These are phyloP conservation scores for Didymella glomerata DNA, from an alignment of 2,329 filamentous ascomycete genomes.

Conservation along the genomic window DNA sequence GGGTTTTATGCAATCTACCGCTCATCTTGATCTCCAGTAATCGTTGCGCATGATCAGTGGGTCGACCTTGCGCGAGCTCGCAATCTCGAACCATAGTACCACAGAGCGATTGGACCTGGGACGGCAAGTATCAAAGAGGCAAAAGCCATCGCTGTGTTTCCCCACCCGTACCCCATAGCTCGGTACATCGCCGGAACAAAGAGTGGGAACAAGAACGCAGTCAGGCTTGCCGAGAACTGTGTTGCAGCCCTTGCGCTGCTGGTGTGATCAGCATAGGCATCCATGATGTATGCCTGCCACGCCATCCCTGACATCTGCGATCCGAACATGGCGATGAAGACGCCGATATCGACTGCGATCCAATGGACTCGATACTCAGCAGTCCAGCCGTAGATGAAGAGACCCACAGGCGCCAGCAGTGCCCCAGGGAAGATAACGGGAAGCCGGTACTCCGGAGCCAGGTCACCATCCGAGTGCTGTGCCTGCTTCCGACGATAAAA, in stretches of 20 bases:
- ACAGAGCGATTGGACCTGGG: conserved; percentile 55
- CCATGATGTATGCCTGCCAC: conserved; percentile 68
- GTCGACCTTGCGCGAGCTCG: conserved; percentile 18
- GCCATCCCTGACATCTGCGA: conserved; percentile 49
- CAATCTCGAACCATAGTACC: conserved; percentile 54
- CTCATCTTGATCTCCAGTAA: not conserved
- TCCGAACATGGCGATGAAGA: conserved; percentile 54
- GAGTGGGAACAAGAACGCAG: conserved; percentile 47
- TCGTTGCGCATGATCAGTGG: not conserved
- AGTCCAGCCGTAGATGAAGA: conserved; percentile 42
- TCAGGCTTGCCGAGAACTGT: conserved; percentile 33
- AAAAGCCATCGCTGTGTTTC: conserved; percentile 43
- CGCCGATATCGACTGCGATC: conserved; percentile 59
- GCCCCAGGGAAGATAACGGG: conserved; percentile 32
- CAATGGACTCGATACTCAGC: conserved; percentile 35
- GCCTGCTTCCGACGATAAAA: conserved; percentile 22
- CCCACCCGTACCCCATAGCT: conserved; percentile 51
- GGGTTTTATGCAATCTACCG: not conserved
- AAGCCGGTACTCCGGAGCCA: conserved; percentile 44
- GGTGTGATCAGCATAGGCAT: conserved; percentile 59
- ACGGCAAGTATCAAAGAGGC: conserved; percentile 38
- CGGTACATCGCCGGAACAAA: conserved; percentile 49
- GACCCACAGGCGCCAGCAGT: conserved; percentile 31
- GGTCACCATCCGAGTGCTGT: conserved; percentile 58
- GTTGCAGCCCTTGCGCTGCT: conserved; percentile 33